Evolutionary conservation across 2,329 filamentous ascomycete genomes (phyloP).

Genomic region (Seiridium unicorne): DNA sequence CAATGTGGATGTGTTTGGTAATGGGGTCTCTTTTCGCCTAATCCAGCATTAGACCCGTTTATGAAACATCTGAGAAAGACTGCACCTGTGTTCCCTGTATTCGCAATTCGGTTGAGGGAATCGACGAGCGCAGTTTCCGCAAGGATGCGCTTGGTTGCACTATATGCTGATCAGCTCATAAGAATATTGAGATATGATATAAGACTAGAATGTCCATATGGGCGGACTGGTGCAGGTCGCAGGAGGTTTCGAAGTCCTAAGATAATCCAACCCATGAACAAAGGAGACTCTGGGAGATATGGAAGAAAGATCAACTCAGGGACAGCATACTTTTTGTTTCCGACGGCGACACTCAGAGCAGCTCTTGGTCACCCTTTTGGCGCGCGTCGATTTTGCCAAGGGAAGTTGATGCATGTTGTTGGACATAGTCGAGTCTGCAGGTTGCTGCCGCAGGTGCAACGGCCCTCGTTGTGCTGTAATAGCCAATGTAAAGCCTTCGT

Average conservation of each 20-base stretch:
- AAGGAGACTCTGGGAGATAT: too few species aligned
- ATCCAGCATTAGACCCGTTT: background rate
- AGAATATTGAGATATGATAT: background rate
- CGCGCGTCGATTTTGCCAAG: background rate
- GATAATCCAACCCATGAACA: too few species aligned
- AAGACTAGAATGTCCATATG: too few species aligned
- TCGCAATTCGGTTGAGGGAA: conserved; percentile 6
- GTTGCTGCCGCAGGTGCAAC: background rate
- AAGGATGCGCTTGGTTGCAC: conserved; percentile 7
- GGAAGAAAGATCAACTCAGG: background rate
- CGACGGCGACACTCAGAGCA: conserved; percentile 4
- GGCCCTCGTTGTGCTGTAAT: too few species aligned
- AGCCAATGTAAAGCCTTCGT: too few species aligned
- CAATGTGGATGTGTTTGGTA: conserved; percentile 3
- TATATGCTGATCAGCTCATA: background rate
- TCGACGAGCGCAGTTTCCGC: conserved; percentile 7
- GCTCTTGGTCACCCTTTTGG: background rate
- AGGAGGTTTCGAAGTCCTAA: too few species aligned
- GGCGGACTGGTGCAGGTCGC: too few species aligned
- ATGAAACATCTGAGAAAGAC: too few species aligned
- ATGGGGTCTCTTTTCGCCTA: background rate
- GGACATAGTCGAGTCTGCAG: background rate
- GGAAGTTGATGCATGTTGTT: background rate
- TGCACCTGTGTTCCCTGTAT: background rate
- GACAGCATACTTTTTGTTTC: conserved; percentile 2